phyloP scores from a whole-genome alignment of 2,329 filamentous ascomycete genomes.

The Nigrospora sphaerica region DNA sequence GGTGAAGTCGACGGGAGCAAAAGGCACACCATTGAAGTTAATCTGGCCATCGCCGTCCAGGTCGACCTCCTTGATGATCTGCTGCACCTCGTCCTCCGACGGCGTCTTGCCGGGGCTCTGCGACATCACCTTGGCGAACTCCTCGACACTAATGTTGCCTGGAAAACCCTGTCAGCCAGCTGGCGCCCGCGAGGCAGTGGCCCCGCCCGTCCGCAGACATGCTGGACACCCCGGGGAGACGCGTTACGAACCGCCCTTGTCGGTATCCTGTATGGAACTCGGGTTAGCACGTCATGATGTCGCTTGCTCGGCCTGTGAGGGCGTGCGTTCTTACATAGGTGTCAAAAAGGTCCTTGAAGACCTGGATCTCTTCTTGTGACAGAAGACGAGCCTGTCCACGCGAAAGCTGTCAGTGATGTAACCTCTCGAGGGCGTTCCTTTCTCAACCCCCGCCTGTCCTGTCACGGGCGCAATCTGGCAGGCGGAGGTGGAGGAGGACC shows the following conservation, averaged over 20 bases:
- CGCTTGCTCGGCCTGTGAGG: neutral
- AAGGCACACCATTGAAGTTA: slow-evolving; percentile 27
- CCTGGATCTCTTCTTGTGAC: slow-evolving; percentile 17
- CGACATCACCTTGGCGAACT: slow-evolving; percentile 29
- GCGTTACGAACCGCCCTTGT: slow-evolving; percentile 17
- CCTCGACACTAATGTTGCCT: slow-evolving; percentile 28
- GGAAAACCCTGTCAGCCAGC: neutral
- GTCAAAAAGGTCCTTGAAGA: slow-evolving; percentile 22
- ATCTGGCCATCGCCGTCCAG: slow-evolving; percentile 30
- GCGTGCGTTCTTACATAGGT: slow-evolving; percentile 14
- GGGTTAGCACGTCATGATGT: neutral
- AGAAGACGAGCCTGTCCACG: slow-evolving; percentile 12
- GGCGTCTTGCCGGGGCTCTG: slow-evolving; percentile 20
- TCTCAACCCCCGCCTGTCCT: too few species aligned
- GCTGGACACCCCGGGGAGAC: neutral
- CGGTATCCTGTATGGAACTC: slow-evolving; percentile 10
- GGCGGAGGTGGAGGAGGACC: too few species aligned
- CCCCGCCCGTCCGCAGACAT: neutral
- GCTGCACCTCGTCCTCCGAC: slow-evolving; percentile 25
- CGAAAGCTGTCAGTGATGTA: neutral
- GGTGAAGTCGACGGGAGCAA: neutral
- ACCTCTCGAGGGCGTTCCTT: too few species aligned
- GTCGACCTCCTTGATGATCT: slow-evolving; percentile 30
- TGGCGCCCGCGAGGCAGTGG: neutral
- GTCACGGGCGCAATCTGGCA: too few species aligned